A percentile compares a stretch with the other conserved stretches of the same genome.
Conservation (phyloP, 2,329 filamentous ascomycete species). For the Dactylellina sp. region DNA sequence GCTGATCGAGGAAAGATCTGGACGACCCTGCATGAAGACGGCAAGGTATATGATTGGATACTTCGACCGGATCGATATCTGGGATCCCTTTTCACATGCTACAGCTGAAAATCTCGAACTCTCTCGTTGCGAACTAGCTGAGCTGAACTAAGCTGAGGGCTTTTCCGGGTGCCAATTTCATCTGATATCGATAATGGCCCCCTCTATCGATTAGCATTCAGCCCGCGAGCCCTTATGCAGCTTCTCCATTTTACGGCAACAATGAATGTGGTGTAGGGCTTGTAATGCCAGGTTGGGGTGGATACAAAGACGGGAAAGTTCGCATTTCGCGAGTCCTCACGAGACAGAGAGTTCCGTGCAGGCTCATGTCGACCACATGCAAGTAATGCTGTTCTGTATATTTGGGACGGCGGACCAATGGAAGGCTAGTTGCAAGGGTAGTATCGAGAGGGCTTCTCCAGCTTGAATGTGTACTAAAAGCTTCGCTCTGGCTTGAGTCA, state of each 20-base stretch:
- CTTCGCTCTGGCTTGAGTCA: neutral
- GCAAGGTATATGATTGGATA: slow-evolving; percentile 39
- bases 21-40: slow-evolving; percentile 50
- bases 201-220: slow-evolving; percentile 26
- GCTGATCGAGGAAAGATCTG: slow-evolving; percentile 49
- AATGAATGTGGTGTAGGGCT: no score
- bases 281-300: no score
- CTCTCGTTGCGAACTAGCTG: slow-evolving; percentile 1
- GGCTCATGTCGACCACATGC: slow-evolving; percentile 35
- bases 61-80: slow-evolving; percentile 18
- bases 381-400: slow-evolving; percentile 16
- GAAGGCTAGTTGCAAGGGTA: slow-evolving; percentile 13
- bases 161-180: slow-evolving; percentile 26
- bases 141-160: slow-evolving; percentile 7
- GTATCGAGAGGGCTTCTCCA: neutral
- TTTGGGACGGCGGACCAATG: slow-evolving; percentile 20
- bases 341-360: neutral
- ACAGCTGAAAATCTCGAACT: slow-evolving; percentile 14
- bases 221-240: slow-evolving; percentile 3
- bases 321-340: neutral
- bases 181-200: slow-evolving; percentile 29
- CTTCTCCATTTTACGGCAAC: slow-evolving; percentile 30
- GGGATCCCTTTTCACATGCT: slow-evolving; percentile 46
- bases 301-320: neutral
- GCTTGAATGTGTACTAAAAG: no score